Conservation (phyloP, 2,329 filamentous ascomycete genomes). For the Lecanicillium sp. region DNA sequence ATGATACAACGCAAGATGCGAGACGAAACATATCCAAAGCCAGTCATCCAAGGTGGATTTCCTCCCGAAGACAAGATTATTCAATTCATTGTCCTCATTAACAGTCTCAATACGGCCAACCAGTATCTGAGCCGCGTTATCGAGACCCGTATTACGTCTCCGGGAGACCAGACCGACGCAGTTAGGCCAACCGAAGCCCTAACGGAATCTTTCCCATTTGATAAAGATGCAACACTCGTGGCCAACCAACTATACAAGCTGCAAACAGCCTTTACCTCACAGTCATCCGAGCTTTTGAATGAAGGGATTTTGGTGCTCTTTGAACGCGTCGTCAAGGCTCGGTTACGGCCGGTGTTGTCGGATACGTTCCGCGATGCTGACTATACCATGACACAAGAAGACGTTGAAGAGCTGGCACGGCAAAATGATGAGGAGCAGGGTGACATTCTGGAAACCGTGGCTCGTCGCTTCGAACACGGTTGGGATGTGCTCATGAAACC, state of each 20-base stretch:
- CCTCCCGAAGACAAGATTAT: constrained; percentile 86
- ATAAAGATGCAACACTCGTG: constrained; percentile 64
- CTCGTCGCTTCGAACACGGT: constrained; percentile 69
- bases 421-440: constrained; percentile 47
- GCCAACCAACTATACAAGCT: constrained; percentile 59
- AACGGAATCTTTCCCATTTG: constrained; percentile 68
- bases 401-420: constrained; percentile 46
- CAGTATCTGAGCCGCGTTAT: constrained; percentile 90
- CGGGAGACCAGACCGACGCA: constrained; percentile 27
- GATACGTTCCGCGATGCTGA: constrained; percentile 90
- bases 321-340: constrained; percentile 76
- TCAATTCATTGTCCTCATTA: constrained; percentile 85
- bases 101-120: constrained; percentile 86
- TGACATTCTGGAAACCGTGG: constrained; percentile 57
- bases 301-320: constrained; percentile 84
- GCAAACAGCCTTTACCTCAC: constrained; percentile 63
- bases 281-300: constrained; percentile 71
- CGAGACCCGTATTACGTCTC: constrained; percentile 48
- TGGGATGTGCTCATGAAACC: constrained; percentile 85
- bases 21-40: constrained; percentile 84
- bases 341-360: constrained; percentile 72
- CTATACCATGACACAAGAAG: constrained; percentile 62
- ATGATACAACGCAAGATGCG: constrained; percentile 98
- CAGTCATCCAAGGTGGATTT: constrained; percentile 66
- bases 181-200: constrained; percentile 36